Base-by-base conservation (phyloP, 805 yeast species). In the Torulaspora franciscae region DNA sequence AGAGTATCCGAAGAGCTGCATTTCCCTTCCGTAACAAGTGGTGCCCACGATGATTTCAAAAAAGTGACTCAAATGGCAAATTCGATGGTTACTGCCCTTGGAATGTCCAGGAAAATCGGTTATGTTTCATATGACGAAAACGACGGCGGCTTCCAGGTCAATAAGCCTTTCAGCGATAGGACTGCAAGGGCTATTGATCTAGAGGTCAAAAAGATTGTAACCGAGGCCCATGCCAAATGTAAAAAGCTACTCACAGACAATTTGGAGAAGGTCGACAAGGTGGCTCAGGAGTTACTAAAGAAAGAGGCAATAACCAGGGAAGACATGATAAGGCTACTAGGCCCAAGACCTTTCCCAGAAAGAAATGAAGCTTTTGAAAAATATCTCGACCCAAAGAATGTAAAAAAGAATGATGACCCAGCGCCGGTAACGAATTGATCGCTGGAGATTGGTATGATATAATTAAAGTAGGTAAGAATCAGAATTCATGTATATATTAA, bases 261-360 rank as follows among this genome's bases (percentile, higher is more conserved):
- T 61, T 55, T 79, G 13, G 75, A 73, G 9, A 91, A 85, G 49
- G 90, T 93, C 30, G 90, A 81, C 51, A 70, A 77, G 46, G 95
- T 95, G 39, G 99, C 99, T 1, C 81, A 90, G 65, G 89, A 85
- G 59, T 72, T 93, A 52, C 73, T 91, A 57, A 68, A 74, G 43
- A 90, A 91, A 64, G 99, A 93, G 65, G 95, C 88, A 23, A 77
- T 93, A 22, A 88, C 96, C 3, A 80, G 99, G 65, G 95, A 87
- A 55, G 99, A 93, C 62, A 88, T 93, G 95, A 80, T 90, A 46
- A 75, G 91, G 46, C 65, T 93, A 40, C 70, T 93, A 37, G 99
- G 99, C 3, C 85, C 85, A 64, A 77, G 99, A 54, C 96, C 96
- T 8, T 93, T 84, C 74, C 83, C 85, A 11, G 96, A 89, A 63